Percentiles rank a stretch among this genome's conserved stretches.
Conservation (phyloP, 441 rosid species). For the Cnidoscolus chayamansa region DNA sequence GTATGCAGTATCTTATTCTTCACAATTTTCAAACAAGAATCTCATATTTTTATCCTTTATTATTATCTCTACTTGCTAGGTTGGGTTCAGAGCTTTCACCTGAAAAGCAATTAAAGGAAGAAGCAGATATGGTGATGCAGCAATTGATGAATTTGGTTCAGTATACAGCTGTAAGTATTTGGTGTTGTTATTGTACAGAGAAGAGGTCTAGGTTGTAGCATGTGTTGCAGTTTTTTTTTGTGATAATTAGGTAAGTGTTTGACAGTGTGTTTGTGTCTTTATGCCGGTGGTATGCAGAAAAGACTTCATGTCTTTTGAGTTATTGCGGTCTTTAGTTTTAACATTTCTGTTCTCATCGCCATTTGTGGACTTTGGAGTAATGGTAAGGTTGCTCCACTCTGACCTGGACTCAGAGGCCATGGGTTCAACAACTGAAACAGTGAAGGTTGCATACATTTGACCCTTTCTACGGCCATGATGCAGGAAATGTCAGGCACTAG, state of each 20-base stretch:
- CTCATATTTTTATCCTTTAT: constrained; percentile 16
- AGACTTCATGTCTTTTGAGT: background rate
- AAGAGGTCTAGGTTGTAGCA: constrained; percentile 20
- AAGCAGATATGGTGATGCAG: constrained; percentile 67
- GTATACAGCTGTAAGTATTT: constrained; percentile 80
- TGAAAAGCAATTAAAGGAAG: constrained; percentile 75
- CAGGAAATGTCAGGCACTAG: background rate
- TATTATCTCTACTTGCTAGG: constrained; percentile 37
- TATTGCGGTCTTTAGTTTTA: background rate
- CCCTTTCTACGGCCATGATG: background rate
- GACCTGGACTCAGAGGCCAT: background rate
- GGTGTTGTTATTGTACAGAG: constrained; percentile 3
- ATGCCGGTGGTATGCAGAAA: constrained; percentile 1
- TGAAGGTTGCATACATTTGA: background rate
- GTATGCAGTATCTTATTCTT: constrained; percentile 16
- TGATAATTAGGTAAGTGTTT: background rate
- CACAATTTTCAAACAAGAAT: background rate
- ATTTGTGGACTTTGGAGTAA: background rate
- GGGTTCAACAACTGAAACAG: background rate
- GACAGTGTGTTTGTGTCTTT: background rate
- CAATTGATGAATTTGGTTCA: constrained; percentile 81
- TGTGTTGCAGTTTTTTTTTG: constrained; percentile 14
- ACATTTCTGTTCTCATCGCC: background rate
- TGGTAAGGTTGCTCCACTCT: background rate
- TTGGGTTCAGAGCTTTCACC: constrained; percentile 69